Base-by-base conservation (phyloP, 441 rosid species). In the Jatropha multifida region DNA sequence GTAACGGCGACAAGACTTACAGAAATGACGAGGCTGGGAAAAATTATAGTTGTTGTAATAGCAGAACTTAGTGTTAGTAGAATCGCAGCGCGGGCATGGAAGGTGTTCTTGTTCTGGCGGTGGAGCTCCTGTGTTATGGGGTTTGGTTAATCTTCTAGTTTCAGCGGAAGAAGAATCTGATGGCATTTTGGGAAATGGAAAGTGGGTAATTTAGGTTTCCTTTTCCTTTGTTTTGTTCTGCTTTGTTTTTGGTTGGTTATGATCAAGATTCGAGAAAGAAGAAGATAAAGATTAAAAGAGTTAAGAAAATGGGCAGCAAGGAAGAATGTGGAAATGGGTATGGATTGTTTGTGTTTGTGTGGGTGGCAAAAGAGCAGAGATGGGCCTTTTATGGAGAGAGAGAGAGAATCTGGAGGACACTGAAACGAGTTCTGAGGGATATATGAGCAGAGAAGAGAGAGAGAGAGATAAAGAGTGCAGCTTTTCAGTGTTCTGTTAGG, bases 41-140 rank as follows among this genome's bases (percentile, higher is more conserved):
- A 86, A 90, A 86, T 92, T 94, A 87, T 94, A 94, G 92, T 94
- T 94, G 81, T 94, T 94, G 90, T 94, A 94, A 82, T 94, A 92
- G 69, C 98, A 94, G 86, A 94, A 94, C 83, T 94, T 94, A 56
- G 98, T 94, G 86, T 88, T 92, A 76, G 86, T 82, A 52, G 98
- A 94, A 77, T 92, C 92, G 49, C 98, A 94, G 46, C 97, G 96
- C 0, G 98, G 98, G 67, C 98, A 94, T 12, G 97, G 90, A 10
- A 94, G 87, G 65, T 92, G 97, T 74, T 90, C 94, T 72, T 90
- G 98, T 55, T 73, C 93, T 62, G 82, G 89, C 38, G 69, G 82
- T 15, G 87, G 84, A 37, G 86, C 85, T 65, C 78, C 89, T 1
- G 77, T 18, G 73, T 18, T 68, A 63, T 54, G 37, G 26, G 80